A percentile compares a stretch with the other conserved stretches of the same genome.
Evolutionary conservation across 495 filamentous ascomycete genomes (phyloP).

Genomic region (Tuber melanosporum): DNA sequence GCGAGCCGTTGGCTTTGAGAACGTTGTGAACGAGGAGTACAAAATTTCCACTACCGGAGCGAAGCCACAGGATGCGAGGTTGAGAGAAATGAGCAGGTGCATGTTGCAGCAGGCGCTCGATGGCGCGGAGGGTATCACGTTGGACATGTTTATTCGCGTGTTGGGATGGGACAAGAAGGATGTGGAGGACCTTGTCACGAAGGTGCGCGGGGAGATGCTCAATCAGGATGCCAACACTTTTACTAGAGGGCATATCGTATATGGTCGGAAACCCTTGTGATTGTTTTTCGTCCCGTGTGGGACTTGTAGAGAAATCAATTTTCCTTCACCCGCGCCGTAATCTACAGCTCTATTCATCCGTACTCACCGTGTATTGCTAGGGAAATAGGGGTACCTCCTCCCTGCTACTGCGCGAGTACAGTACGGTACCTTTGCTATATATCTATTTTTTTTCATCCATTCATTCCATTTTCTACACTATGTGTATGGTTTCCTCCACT

Average conservation of each 20-base stretch:
- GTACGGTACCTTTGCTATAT: not conserved
- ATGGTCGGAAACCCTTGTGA: constrained; percentile 13
- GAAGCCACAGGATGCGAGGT: constrained; percentile 44
- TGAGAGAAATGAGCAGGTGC: constrained; percentile 45
- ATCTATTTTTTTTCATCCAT: not conserved
- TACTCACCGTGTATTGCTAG: not conserved
- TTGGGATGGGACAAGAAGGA: constrained; percentile 48
- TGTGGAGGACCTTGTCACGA: constrained; percentile 44
- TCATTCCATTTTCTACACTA: not conserved
- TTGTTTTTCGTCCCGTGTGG: not conserved
- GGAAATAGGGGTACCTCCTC: not conserved
- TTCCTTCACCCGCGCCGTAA: not conserved
- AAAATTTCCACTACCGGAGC: constrained; percentile 53
- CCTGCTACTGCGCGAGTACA: not conserved
- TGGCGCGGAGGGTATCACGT: constrained; percentile 47
- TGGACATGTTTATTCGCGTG: constrained; percentile 44
- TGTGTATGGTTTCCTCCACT: not conserved
- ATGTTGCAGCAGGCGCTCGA: constrained; percentile 43
- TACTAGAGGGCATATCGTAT: constrained; percentile 3
- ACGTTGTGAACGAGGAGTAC: constrained; percentile 47
- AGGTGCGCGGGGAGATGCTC: constrained; percentile 44
- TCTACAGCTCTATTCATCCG: not conserved
- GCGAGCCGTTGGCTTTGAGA: constrained; percentile 52
- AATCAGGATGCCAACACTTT: constrained; percentile 15
- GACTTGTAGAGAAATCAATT: not conserved